A percentile compares a stretch with the other conserved stretches of the same genome.
Evolutionary conservation across 1,284 basidiomycete genomes (phyloP).

Genomic region (Neotropicomus parvogracilis): DNA sequence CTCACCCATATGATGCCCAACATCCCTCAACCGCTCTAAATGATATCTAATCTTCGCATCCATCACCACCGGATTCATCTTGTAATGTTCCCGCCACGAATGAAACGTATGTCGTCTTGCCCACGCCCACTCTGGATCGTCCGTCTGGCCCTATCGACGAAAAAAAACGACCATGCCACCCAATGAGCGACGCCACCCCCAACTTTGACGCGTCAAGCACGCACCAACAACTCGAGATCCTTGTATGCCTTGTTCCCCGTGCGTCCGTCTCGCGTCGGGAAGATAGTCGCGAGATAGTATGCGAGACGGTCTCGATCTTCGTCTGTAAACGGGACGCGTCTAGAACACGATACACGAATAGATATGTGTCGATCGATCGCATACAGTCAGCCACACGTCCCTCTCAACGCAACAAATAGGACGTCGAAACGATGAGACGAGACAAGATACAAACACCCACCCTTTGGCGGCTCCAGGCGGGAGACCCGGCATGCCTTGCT

Average conservation of each 20-base stretch:
- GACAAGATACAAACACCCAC: conserved; percentile 7
- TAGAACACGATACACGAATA: neutral
- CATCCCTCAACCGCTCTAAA: conserved; percentile 1
- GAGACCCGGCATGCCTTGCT: conserved; percentile 28
- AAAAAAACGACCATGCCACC: neutral
- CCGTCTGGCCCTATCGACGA: conserved; percentile 8
- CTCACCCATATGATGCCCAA: conserved; percentile 23
- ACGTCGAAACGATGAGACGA: too few species aligned
- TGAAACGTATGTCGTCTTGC: conserved; percentile 44
- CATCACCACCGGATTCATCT: conserved; percentile 38
- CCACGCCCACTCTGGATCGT: conserved; percentile 42
- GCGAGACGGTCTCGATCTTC: conserved; percentile 24
- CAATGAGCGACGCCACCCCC: neutral
- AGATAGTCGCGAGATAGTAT: conserved; percentile 27
- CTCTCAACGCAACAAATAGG: too few species aligned
- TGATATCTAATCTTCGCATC: conserved; percentile 40
- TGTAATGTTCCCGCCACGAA: conserved; percentile 56
- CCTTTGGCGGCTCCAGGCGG: neutral
- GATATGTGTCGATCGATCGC: neutral
- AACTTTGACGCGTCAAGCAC: neutral
- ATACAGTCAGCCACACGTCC: neutral
- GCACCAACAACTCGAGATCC: conserved; percentile 39
- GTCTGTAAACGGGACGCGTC: conserved; percentile 26
- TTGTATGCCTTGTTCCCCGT: conserved; percentile 42
- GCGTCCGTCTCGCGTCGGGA: conserved; percentile 34